Conservation (phyloP, 208 protist species). For the Leishmania major region DNA sequence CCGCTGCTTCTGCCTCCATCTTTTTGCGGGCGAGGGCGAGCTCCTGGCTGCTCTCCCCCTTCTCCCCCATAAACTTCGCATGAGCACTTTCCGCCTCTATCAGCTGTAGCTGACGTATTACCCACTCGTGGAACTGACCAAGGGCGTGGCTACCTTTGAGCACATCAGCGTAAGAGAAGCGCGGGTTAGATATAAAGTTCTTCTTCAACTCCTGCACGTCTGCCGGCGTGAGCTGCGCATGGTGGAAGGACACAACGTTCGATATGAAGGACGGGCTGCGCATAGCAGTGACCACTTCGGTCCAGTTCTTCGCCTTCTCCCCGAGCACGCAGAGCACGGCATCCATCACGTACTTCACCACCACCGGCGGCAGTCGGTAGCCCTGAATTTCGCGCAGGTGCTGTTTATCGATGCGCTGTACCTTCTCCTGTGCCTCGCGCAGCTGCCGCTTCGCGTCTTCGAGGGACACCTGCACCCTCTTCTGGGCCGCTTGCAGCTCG, state of each 20-base stretch:
- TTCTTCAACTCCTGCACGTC: constrained; percentile 28
- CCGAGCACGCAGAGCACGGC: constrained; percentile 64
- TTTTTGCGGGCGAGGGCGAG: constrained; percentile 19
- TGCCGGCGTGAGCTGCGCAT: constrained; percentile 28
- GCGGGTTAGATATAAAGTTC: constrained; percentile 37
- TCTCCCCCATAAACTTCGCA: constrained; percentile 8
- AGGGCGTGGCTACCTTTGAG: constrained; percentile 60
- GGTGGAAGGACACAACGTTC: constrained; percentile 46
- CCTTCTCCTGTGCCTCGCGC: constrained; percentile 38
- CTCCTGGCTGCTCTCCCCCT: constrained; percentile 12
- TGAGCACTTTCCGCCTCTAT: constrained; percentile 22
- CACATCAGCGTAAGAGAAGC: constrained; percentile 59
- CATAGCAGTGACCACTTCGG: constrained; percentile 40
- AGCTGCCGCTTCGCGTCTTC: constrained; percentile 40
- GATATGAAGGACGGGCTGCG: constrained; percentile 49
- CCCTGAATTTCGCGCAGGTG: constrained; percentile 62
- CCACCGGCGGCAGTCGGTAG: constrained; percentile 66
- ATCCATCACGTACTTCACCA: constrained; percentile 71
- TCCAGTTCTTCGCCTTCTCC: constrained; percentile 44
- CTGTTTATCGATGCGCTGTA: constrained; percentile 49
- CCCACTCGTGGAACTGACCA: constrained; percentile 59
- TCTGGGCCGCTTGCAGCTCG: constrained; percentile 27
- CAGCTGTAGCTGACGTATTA: constrained; percentile 53
- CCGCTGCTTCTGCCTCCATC: constrained; percentile 25
- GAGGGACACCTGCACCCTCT: constrained; percentile 19